Evolutionary conservation across 495 filamentous ascomycete species (phyloP).

Genomic region (Podospora bellae-mahoneyi): DNA sequence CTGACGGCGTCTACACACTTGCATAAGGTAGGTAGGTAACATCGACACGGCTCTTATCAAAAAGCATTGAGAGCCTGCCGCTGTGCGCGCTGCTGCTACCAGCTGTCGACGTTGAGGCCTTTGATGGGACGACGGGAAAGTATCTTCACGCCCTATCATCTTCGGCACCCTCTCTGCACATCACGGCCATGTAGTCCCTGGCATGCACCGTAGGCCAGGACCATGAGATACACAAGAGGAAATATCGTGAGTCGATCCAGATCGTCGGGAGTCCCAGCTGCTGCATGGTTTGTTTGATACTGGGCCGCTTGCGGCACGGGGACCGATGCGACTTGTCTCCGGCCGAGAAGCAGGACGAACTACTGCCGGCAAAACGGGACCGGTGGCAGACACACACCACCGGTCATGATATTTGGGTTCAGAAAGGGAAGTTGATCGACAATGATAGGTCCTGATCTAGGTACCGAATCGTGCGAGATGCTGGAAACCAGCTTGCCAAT

Average conservation of each 20-base stretch:
- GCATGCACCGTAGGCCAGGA: neutral
- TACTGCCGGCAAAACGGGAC: neutral
- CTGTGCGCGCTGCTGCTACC: neutral
- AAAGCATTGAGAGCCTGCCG: neutral
- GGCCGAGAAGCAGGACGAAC: neutral
- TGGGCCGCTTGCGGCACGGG: neutral
- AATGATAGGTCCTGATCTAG: neutral
- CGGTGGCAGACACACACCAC: neutral
- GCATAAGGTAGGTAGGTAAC: neutral
- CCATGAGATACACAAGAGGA: neutral
- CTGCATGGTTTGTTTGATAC: neutral
- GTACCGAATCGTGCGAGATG: neutral
- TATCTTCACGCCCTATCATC: neutral
- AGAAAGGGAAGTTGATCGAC: neutral
- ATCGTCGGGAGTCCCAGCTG: neutral
- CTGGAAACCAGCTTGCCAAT: neutral
- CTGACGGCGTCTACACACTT: neutral
- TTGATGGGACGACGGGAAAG: neutral
- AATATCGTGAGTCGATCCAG: neutral
- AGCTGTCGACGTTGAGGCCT: neutral
- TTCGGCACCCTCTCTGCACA: neutral
- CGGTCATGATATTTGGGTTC: neutral
- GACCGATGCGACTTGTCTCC: constrained; percentile 2
- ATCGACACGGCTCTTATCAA: neutral
- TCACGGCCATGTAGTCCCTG: neutral